phyloP scores from a whole-genome alignment of 129 eudicot species.

The Helianthus tuberosus region DNA sequence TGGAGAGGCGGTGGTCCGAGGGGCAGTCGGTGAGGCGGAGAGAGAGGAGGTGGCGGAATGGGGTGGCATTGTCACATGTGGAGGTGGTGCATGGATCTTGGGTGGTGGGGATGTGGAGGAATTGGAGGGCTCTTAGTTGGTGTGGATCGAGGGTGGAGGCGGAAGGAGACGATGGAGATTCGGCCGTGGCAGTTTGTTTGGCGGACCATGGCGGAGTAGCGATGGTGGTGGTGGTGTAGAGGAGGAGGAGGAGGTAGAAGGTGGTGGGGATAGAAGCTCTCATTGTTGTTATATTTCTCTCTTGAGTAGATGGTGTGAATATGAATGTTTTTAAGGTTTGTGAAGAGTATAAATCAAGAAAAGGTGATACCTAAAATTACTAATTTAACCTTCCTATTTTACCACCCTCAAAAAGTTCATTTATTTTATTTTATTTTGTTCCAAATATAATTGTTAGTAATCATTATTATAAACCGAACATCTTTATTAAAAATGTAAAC shows the following conservation, averaged over 20 bases:
- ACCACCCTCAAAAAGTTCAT: too few species aligned
- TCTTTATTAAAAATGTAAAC: neutral
- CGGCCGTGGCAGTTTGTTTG: neutral
- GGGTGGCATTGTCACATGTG: conserved; percentile 69
- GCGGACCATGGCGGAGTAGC: conserved; percentile 12
- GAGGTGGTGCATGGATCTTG: conserved; percentile 66
- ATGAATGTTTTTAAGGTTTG: conserved; percentile 26
- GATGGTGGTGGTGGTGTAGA: conserved; percentile 28
- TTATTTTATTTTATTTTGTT: neutral
- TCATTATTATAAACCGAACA: neutral
- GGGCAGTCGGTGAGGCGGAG: conserved; percentile 82
- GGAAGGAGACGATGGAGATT: conserved; percentile 34
- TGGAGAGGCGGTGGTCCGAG: conserved; percentile 54
- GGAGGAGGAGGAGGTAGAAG: conserved; percentile 32
- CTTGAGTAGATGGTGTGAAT: conserved; percentile 17
- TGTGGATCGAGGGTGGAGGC: conserved; percentile 72
- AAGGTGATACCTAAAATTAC: conserved; percentile 6
- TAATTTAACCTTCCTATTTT: neutral
- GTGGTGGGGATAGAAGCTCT: conserved; percentile 33
- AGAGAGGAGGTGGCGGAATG: conserved; percentile 79
- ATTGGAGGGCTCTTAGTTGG: conserved; percentile 74
- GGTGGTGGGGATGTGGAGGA: conserved; percentile 75
- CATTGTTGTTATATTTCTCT: conserved; percentile 34
- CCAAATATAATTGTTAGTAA: neutral
- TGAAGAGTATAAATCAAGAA: conserved; percentile 26